phyloP scores from a whole-genome alignment of 129 eudicot species.

The Saussurea involucrata region DNA sequence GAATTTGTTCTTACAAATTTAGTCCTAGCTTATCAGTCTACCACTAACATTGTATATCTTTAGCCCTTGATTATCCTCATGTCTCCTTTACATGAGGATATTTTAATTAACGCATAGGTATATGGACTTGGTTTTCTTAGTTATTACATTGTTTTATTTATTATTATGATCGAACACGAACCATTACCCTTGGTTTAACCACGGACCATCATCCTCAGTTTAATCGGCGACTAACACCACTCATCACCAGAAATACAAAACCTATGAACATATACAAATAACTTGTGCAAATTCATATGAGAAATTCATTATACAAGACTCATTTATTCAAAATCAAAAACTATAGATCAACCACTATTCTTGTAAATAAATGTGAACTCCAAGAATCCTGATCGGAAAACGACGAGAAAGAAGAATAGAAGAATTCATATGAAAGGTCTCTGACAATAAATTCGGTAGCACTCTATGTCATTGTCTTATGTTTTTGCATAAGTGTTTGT shows the following conservation, averaged over 20 bases:
- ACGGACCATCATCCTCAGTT: background rate
- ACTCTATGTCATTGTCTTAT: background rate
- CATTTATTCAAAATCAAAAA: too few species aligned
- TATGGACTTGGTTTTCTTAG: background rate
- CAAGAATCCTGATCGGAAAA: background rate
- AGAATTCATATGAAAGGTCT: background rate
- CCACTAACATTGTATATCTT: background rate
- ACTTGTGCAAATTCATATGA: background rate
- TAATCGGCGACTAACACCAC: background rate
- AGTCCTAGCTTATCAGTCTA: background rate
- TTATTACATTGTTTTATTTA: too few species aligned
- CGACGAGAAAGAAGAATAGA: background rate
- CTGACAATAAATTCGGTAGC: background rate
- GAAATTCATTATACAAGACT: background rate
- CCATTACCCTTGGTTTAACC: background rate
- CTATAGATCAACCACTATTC: background rate
- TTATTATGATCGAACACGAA: background rate
- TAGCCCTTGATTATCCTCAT: background rate
- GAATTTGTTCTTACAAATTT: background rate
- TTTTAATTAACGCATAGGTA: background rate
- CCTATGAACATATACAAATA: background rate
- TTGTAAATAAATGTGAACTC: background rate
- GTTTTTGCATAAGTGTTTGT: background rate
- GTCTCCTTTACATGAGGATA: background rate
- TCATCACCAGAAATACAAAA: background rate